A percentile compares a stretch with the other conserved stretches of the same genome.
Evolutionary conservation across 179 eudicot species (phyloP).

Genomic region (Nepenthes alata): DNA sequence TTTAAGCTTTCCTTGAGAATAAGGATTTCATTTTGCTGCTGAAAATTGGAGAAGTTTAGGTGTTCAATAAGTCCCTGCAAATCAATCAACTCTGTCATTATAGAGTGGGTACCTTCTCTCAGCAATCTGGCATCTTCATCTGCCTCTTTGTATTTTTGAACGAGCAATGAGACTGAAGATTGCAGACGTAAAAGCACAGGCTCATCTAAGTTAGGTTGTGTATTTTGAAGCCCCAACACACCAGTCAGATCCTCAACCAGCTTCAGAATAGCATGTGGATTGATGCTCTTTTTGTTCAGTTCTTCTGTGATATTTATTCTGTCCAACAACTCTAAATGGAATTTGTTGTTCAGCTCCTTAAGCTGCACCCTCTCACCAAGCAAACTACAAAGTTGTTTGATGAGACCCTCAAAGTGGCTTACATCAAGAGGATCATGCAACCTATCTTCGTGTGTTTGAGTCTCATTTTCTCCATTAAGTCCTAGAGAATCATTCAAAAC

Average conservation of each 20-base stretch:
- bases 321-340: slow-evolving; percentile 43
- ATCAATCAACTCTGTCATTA: slow-evolving; percentile 30
- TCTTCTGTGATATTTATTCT: slow-evolving; percentile 42
- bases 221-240: slow-evolving; percentile 28
- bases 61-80: slow-evolving; percentile 42
- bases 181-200: slow-evolving; percentile 33
- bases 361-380: slow-evolving; percentile 41
- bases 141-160: slow-evolving; percentile 49
- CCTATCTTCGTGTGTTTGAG: slow-evolving; percentile 11
- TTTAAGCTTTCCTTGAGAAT: slow-evolving; percentile 56
- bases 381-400: slow-evolving; percentile 35
- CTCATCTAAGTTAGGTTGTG: slow-evolving; percentile 24
- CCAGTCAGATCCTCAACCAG: slow-evolving; percentile 49
- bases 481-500: slow-evolving; percentile 29
- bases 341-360: slow-evolving; percentile 36
- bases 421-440: slow-evolving; percentile 33
- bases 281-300: slow-evolving; percentile 32
- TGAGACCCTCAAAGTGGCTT: slow-evolving; percentile 32
- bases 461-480: slow-evolving; percentile 21
- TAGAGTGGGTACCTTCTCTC: slow-evolving; percentile 17
- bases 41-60: slow-evolving; percentile 28
- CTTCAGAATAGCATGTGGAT: slow-evolving; percentile 37
- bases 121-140: slow-evolving; percentile 28
- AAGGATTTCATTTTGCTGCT: slow-evolving; percentile 49
- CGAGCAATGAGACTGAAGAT: slow-evolving; percentile 39